Conservation (phyloP, 306 rosid species). For the Dalbergia oliveri region DNA sequence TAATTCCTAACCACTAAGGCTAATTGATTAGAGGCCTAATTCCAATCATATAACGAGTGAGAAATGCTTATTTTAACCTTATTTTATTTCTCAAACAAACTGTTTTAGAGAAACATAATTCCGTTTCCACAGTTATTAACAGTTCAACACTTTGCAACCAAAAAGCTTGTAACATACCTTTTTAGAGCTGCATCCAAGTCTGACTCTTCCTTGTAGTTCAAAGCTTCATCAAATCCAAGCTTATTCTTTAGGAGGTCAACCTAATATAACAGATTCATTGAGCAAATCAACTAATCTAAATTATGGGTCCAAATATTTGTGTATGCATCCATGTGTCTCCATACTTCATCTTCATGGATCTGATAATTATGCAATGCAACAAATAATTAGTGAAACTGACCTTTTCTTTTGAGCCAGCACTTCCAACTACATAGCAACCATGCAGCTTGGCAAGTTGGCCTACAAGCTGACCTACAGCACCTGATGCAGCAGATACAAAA, state of each 20-base stretch:
- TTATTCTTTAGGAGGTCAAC: constrained; percentile 55
- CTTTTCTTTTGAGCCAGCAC: constrained; percentile 62
- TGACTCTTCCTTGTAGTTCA: constrained; percentile 60
- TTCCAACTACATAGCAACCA: constrained; percentile 77
- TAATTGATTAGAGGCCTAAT: no score
- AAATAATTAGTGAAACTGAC: constrained; percentile 36
- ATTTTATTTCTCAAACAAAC: not conserved
- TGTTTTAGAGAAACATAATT: not conserved
- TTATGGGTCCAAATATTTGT: not conserved
- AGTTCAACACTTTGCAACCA: not conserved
- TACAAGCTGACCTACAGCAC: constrained; percentile 71
- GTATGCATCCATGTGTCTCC: constrained; percentile 24
- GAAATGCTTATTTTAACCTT: not conserved
- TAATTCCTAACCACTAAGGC: no score
- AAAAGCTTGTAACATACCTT: constrained; percentile 39
- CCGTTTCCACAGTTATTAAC: not conserved
- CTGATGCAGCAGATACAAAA: constrained; percentile 67
- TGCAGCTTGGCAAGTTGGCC: constrained; percentile 67
- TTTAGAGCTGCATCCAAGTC: constrained; percentile 55
- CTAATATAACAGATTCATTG: constrained; percentile 38
- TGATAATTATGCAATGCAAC: not conserved
- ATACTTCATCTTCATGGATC: not conserved
- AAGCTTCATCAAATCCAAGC: constrained; percentile 61
- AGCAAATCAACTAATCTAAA: constrained; percentile 1
- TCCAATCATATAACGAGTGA: not conserved